These are phyloP conservation scores for Cyberlindnera samutprakarnensis DNA, from an alignment of 805 yeast species.

Conservation along the genomic window DNA sequence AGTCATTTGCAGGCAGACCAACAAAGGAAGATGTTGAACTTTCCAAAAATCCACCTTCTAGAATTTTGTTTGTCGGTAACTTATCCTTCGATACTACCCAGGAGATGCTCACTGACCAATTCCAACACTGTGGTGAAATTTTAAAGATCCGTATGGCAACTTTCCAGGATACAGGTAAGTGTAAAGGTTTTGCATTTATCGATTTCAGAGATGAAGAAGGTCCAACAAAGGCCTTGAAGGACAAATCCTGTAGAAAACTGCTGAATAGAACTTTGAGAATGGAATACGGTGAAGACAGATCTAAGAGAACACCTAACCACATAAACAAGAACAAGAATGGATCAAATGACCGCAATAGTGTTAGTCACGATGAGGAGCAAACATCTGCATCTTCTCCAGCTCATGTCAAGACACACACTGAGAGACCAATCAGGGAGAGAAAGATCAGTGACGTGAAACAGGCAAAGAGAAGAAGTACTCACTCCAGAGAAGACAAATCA, in stretches of 20 bases:
- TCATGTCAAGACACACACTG: slow-evolving; percentile 1
- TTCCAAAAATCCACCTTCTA: slow-evolving; percentile 78
- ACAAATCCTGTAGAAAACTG: slow-evolving; percentile 55
- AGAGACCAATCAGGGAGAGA: slow-evolving; percentile 23
- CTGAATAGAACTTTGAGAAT: slow-evolving; percentile 72
- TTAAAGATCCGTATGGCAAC: slow-evolving; percentile 88
- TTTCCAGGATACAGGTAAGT: slow-evolving; percentile 92
- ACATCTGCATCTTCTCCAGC: background rate
- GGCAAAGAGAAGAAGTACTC: no score
- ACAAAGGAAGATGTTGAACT: slow-evolving; percentile 39
- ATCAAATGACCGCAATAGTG: slow-evolving; percentile 10
- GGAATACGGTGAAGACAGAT: slow-evolving; percentile 94
- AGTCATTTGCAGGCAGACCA: slow-evolving; percentile 86
- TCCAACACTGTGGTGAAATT: slow-evolving; percentile 89
- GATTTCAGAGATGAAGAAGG: slow-evolving; percentile 79
- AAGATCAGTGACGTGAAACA: slow-evolving; percentile 1
- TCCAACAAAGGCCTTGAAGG: slow-evolving; percentile 76
- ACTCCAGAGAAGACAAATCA: slow-evolving; percentile 2
- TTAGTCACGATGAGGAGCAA: slow-evolving; percentile 10
- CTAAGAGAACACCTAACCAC: slow-evolving; percentile 43
- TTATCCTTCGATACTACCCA: slow-evolving; percentile 87
- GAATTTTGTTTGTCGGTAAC: slow-evolving; percentile 89
- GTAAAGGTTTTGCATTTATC: slow-evolving; percentile 92
- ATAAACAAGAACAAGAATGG: slow-evolving; percentile 5
- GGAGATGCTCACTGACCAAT: slow-evolving; percentile 69